Conservation (phyloP, 2,329 filamentous ascomycete genomes). For the Calonectria pseudoturangicola region DNA sequence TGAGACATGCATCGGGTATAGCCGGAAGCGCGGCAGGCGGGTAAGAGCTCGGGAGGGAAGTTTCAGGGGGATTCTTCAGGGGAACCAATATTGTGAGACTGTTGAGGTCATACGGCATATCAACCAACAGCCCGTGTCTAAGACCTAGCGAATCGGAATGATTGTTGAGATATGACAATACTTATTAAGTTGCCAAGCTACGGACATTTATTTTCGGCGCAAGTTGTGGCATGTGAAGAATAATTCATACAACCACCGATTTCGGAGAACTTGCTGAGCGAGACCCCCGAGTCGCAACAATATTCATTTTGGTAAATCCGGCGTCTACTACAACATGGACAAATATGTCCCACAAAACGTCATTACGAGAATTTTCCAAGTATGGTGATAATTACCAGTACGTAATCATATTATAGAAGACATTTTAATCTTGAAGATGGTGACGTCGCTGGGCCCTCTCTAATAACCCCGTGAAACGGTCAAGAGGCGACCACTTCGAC, state of each 20-base stretch:
- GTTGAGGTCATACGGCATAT: background rate
- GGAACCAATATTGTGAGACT: background rate
- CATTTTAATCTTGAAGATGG: no score
- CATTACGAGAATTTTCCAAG: no score
- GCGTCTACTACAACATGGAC: no score
- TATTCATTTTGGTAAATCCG: no score
- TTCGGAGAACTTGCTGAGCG: no score
- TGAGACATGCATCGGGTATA: background rate
- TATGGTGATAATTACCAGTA: no score
- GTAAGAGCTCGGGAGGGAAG: background rate
- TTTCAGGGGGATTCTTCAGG: background rate
- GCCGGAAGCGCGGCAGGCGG: background rate
- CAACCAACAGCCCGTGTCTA: background rate
- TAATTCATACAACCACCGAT: no score
- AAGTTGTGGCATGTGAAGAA: no score
- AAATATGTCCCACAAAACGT: no score
- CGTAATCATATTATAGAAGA: no score
- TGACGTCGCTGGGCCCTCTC: background rate
- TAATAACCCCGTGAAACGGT: background rate
- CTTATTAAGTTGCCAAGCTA: background rate
- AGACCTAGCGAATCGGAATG: background rate
- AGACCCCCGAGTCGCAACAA: no score
- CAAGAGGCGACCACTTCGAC: background rate
- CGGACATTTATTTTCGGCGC: background rate
- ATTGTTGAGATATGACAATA: background rate